A percentile compares a stretch with the other conserved stretches of the same genome.
These are phyloP conservation scores for Lomentospora prolificans DNA, from an alignment of 2,329 filamentous ascomycete species.

Conservation along the genomic window DNA sequence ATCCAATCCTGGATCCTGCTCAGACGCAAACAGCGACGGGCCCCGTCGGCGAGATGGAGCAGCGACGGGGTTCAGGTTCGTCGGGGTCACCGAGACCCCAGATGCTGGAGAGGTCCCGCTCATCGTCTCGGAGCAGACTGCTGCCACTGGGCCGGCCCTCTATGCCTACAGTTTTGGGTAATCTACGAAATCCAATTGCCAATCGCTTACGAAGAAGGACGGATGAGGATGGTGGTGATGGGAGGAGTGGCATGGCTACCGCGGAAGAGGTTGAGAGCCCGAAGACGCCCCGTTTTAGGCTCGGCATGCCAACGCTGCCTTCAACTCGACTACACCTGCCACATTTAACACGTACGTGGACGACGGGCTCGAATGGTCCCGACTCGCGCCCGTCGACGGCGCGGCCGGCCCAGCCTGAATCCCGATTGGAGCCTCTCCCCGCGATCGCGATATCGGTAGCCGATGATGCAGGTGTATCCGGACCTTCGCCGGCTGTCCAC, in stretches of 20 bases:
- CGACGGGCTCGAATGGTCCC: constrained; percentile 23
- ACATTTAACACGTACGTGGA: constrained; percentile 28
- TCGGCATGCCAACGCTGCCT: constrained; percentile 27
- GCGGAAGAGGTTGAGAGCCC: constrained; percentile 28
- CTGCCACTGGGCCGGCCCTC: background rate
- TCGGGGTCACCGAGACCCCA: background rate
- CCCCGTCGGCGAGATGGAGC: background rate
- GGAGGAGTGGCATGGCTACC: constrained; percentile 1
- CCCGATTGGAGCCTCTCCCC: background rate
- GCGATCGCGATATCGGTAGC: constrained; percentile 1
- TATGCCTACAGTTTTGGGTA: background rate
- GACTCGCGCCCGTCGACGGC: background rate
- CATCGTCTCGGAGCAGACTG: background rate
- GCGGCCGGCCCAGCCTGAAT: background rate
- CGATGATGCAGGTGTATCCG: background rate
- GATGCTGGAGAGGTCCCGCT: background rate
- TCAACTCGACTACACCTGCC: constrained; percentile 32
- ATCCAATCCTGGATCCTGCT: background rate
- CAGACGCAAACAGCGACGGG: background rate
- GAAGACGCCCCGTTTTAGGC: constrained; percentile 34
- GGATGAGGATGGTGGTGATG: background rate
- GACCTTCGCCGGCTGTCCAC: constrained; percentile 9
- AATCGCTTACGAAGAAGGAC: background rate
- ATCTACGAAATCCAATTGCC: background rate
- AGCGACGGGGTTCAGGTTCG: background rate